Percentiles rank a stretch among this genome's conserved stretches.
phyloP scores from a whole-genome alignment of 2,329 filamentous ascomycete genomes.

The Madurella mycetomatis region DNA sequence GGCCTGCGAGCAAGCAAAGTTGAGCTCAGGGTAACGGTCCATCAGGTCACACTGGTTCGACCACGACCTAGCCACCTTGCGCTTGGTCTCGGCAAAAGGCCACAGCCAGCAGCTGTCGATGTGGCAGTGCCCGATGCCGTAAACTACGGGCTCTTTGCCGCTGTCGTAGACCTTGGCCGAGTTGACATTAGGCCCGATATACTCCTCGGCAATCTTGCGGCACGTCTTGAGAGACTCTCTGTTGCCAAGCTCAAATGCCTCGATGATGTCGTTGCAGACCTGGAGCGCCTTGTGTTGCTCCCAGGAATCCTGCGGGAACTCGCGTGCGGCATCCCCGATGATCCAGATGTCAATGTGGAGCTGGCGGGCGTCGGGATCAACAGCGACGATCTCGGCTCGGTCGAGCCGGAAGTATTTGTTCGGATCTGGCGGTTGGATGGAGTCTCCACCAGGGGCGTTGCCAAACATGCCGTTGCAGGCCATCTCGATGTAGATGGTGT shows the following conservation, averaged over 20 bases:
- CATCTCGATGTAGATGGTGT: constrained; percentile 95
- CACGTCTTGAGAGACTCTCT: constrained; percentile 73
- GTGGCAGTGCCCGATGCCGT: constrained; percentile 90
- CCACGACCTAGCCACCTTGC: constrained; percentile 94
- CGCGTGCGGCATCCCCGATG: constrained; percentile 84
- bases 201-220: constrained; percentile 76
- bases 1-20: constrained; percentile 88
- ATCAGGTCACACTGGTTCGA: constrained; percentile 94
- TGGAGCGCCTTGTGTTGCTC: constrained; percentile 83
- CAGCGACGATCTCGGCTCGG: constrained; percentile 79
- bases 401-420: constrained; percentile 73
- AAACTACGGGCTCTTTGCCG: constrained; percentile 71
- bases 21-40: constrained; percentile 89
- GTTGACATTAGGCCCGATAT: constrained; percentile 76
- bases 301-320: constrained; percentile 84
- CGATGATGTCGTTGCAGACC: constrained; percentile 82
- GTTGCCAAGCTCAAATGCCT: constrained; percentile 77
- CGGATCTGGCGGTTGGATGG: constrained; percentile 83
- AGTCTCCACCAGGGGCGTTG: constrained; percentile 77
- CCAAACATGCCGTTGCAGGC: constrained; percentile 99
- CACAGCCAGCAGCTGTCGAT: constrained; percentile 98
- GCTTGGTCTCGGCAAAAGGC: constrained; percentile 97
- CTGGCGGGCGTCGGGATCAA: constrained; percentile 79
- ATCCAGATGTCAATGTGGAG: constrained; percentile 95
- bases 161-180: constrained; percentile 79